Percentiles rank a stretch among this genome's conserved stretches.
Conservation (phyloP, 2,329 filamentous ascomycete species). For the Beauveria medogensis region DNA sequence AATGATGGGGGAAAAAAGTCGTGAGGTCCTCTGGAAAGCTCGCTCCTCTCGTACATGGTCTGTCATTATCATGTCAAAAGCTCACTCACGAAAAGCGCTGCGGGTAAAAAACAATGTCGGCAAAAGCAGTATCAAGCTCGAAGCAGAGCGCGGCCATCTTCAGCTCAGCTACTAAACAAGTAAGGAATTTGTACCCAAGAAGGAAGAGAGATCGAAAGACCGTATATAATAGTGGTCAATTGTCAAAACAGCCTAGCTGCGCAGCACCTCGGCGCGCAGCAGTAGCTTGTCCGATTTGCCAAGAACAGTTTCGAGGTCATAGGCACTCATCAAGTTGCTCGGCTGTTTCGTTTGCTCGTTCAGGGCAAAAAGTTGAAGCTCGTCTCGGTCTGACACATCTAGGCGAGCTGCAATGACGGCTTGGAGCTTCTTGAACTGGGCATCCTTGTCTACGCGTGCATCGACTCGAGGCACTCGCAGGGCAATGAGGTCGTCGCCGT, state of each 20-base stretch:
- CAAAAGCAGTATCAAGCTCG: not conserved
- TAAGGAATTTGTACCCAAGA: conserved; percentile 9
- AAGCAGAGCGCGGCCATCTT: not conserved
- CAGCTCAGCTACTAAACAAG: not conserved
- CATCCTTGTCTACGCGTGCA: conserved; percentile 39
- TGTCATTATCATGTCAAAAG: not conserved
- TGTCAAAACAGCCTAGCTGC: not conserved
- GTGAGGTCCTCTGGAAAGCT: not conserved
- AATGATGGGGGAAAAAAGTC: not conserved
- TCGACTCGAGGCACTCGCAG: conserved; percentile 65
- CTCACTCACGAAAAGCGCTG: not conserved
- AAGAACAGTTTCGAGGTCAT: conserved; percentile 73
- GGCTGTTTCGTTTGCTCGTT: conserved; percentile 73
- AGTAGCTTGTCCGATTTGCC: conserved; percentile 82
- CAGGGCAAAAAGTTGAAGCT: conserved; percentile 74
- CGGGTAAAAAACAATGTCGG: not conserved
- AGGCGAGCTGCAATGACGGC: conserved; percentile 80
- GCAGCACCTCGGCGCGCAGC: conserved; percentile 53
- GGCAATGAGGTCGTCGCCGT: conserved; percentile 83
- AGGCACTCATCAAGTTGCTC: conserved; percentile 66
- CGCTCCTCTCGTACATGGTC: not conserved
- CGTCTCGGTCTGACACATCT: conserved; percentile 60
- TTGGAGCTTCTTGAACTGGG: conserved; percentile 67
- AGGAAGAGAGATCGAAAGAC: conserved; percentile 3
- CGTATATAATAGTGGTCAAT: not conserved